Conservation (phyloP, 2,329 filamentous ascomycete species). For the Diaporthe sp. region DNA sequence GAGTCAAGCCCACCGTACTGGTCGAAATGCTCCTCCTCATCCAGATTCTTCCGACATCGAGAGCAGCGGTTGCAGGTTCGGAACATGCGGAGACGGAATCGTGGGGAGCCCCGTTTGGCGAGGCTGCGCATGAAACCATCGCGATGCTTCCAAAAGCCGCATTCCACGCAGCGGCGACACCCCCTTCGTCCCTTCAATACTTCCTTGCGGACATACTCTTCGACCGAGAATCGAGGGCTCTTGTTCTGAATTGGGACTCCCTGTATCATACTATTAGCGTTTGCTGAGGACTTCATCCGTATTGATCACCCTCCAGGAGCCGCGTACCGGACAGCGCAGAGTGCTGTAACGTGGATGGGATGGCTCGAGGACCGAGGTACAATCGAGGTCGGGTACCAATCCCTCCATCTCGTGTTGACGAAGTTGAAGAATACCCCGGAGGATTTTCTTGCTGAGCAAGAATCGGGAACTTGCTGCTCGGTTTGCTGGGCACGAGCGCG, state of each 20-base stretch:
- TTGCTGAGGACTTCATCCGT: background rate
- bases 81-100: background rate
- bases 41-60: background rate
- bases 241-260: background rate
- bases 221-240: background rate
- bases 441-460: background rate
- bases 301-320: fast-evolving
- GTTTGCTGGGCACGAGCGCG: background rate
- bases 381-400: fast-evolving
- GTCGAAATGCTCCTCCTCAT: background rate
- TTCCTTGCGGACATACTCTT: background rate
- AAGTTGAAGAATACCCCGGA: background rate
- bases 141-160: background rate
- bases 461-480: background rate
- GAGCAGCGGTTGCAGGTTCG: background rate
- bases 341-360: background rate
- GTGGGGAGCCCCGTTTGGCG: background rate
- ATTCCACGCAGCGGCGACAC: background rate
- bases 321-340: background rate
- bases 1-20: background rate
- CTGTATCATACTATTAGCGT: background rate
- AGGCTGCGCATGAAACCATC: background rate
- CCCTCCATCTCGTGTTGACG: background rate
- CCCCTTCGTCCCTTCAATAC: background rate
- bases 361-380: background rate